Evolutionary conservation across 75 land plant species (phyloP), one percentile per base, ranked within the genome.

Genomic region (Gnetum montanum): DNA sequence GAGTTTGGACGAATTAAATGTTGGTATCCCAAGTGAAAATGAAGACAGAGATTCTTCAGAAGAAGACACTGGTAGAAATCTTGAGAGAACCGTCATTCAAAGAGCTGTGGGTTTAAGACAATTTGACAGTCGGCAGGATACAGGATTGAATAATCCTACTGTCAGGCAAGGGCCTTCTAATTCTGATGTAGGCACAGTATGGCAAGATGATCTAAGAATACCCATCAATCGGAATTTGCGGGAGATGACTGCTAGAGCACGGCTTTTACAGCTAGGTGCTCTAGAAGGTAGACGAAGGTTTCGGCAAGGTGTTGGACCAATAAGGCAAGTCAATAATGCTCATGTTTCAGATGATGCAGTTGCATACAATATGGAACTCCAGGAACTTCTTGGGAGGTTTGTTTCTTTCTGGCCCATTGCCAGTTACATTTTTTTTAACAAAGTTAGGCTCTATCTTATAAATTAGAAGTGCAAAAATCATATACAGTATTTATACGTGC

Each of bases 291-390:
- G 60, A 20, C 31, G 57, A 50, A 65, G 78, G 43, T 34, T 53
- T 29, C 41, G 45, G 55, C 66, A 62, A 57, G 61, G 58, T 18
- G 41, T 69, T 41, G 50, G 51, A 13, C 34, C 66, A 35, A 43
- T 46, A 31, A 79, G 85, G 66, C 70, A 88, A 52, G 53, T 71
- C 35, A 73, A 49, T 28, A 62, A 78, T 58, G 82, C 79, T 64
- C 74, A 75, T 24, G 77, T 81, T 26, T 74, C 88, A 34, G 95
- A 79, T 62, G 97, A 92, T 58, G 80, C 91, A 35, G 84, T 67
- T 63, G 89, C 80, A 44, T 84, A 92, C 60, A 84, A 84, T 54
- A 84, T 84, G 94, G 97, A 92, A 63, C 97, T 92, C 27, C 80
- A 86, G 35, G 97, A 92, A 59, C 86, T 92, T 15, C 75, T 92